phyloP scores from a whole-genome alignment of 1,284 basidiomycete genomes.

The Ganoderma resinaceum region DNA sequence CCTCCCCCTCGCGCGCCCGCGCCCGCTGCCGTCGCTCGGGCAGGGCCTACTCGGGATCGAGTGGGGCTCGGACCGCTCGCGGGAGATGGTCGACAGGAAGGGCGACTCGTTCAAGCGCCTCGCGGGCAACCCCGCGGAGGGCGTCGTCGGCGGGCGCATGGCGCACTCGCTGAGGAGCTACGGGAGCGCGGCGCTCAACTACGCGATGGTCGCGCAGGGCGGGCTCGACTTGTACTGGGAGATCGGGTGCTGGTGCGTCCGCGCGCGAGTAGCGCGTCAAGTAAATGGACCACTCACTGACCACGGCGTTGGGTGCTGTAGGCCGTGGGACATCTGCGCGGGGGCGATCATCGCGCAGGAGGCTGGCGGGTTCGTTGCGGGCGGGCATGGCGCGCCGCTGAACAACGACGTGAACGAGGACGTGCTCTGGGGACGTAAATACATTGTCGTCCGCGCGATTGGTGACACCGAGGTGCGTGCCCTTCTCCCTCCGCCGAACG shows the following conservation, averaged over 20 bases:
- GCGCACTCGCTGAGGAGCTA: constrained; percentile 85
- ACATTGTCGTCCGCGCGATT: constrained; percentile 80
- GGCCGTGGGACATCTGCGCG: constrained; percentile 93
- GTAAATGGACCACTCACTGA: too few relatives aligned
- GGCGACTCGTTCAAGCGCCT: constrained; percentile 77
- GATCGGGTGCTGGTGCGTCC: constrained; percentile 82
- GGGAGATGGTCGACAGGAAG: constrained; percentile 69
- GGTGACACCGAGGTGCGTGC: constrained; percentile 59
- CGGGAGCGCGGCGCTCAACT: constrained; percentile 89
- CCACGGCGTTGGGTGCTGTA: constrained; percentile 25
- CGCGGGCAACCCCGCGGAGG: constrained; percentile 73
- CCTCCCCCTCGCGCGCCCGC: constrained; percentile 73
- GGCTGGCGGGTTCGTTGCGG: constrained; percentile 83
- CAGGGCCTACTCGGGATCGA: constrained; percentile 89
- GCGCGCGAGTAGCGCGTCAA: background rate
- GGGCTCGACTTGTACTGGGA: constrained; percentile 90
- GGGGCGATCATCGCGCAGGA: constrained; percentile 94
- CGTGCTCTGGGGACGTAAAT: constrained; percentile 85
- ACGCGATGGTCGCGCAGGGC: constrained; percentile 84
- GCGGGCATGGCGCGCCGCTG: constrained; percentile 60
- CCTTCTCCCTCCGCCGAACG: background rate
- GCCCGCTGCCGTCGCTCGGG: constrained; percentile 76
- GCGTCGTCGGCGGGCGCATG: constrained; percentile 83
- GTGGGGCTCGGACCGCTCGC: constrained; percentile 88
- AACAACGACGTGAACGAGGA: constrained; percentile 67